Conservation (phyloP, 495 filamentous ascomycete species). For the Coniosporium apollinis region DNA sequence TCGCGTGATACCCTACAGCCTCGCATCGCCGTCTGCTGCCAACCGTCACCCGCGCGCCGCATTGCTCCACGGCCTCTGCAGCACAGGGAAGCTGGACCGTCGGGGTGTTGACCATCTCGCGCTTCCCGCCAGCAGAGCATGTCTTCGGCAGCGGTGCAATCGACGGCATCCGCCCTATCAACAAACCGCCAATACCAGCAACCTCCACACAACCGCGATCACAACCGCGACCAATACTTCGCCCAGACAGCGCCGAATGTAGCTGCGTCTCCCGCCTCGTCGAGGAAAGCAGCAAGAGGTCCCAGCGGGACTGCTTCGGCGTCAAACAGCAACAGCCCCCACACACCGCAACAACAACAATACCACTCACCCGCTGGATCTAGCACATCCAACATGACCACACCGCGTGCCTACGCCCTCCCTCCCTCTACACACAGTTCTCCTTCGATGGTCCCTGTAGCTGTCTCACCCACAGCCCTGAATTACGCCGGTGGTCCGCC, state of each 20-base stretch:
- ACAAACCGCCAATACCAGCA: slow-evolving; percentile 18
- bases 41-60: no score
- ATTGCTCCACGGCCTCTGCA: no score
- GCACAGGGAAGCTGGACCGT: no score
- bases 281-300: slow-evolving; percentile 31
- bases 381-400: slow-evolving; percentile 24
- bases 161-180: slow-evolving; percentile 13
- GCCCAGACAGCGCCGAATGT: slow-evolving; percentile 21
- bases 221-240: slow-evolving; percentile 31
- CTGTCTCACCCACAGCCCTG: slow-evolving; percentile 18
- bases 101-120: no score
- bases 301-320: slow-evolving; percentile 33
- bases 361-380: slow-evolving; percentile 17
- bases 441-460: slow-evolving; percentile 24
- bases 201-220: slow-evolving; percentile 9
- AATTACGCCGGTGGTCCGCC: slow-evolving; percentile 33
- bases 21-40: no score
- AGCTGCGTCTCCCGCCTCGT: slow-evolving; percentile 28
- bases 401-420: slow-evolving; percentile 25
- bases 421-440: slow-evolving; percentile 25
- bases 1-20: no score
- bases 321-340: slow-evolving; percentile 25
- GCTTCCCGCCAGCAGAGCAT: no score
- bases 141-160: slow-evolving; percentile 25
- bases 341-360: slow-evolving; percentile 27